phyloP scores from a whole-genome alignment of 2,329 filamentous ascomycete genomes.

The Talaromyces funiculosus region DNA sequence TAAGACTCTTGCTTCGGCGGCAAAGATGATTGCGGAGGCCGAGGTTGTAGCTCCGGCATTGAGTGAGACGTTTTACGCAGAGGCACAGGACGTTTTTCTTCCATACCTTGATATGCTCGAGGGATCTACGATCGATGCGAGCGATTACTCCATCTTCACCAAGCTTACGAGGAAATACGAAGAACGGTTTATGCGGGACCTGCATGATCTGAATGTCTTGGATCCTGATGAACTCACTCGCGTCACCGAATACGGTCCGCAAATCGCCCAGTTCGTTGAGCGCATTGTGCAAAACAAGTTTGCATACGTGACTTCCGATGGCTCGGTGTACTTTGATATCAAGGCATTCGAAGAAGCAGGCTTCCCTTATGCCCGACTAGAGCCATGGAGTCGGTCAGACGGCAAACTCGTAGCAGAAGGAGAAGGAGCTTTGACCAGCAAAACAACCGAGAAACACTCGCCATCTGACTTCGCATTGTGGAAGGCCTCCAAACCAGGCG shows the following conservation, averaged over 20 bases:
- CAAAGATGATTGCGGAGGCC: conserved; percentile 44
- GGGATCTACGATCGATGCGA: conserved; percentile 52
- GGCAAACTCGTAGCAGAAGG: conserved; percentile 80
- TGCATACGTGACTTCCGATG: conserved; percentile 68
- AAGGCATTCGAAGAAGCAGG: conserved; percentile 75
- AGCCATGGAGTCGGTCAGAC: conserved; percentile 80
- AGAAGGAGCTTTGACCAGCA: conserved; percentile 69
- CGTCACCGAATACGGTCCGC: conserved; percentile 85
- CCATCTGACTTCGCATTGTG: conserved; percentile 85
- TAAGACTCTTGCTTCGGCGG: conserved; percentile 53
- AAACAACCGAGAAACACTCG: conserved; percentile 62
- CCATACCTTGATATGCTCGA: conserved; percentile 70
- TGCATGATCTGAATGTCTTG: conserved; percentile 78
- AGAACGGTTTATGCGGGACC: conserved; percentile 79
- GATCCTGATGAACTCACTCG: conserved; percentile 75
- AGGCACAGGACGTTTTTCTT: conserved; percentile 63
- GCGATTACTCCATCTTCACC: conserved; percentile 73
- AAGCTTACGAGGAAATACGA: conserved; percentile 82
- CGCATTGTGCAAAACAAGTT: conserved; percentile 79
- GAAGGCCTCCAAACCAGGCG: conserved; percentile 87
- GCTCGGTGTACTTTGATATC: conserved; percentile 94
- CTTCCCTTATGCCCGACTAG: conserved; percentile 77
- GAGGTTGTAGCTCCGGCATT: conserved; percentile 22
- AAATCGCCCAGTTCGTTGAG: conserved; percentile 81
- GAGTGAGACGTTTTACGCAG: conserved; percentile 49